phyloP scores from a whole-genome alignment of 2,329 filamentous ascomycete species.

The Dendrostoma leiphaemia region DNA sequence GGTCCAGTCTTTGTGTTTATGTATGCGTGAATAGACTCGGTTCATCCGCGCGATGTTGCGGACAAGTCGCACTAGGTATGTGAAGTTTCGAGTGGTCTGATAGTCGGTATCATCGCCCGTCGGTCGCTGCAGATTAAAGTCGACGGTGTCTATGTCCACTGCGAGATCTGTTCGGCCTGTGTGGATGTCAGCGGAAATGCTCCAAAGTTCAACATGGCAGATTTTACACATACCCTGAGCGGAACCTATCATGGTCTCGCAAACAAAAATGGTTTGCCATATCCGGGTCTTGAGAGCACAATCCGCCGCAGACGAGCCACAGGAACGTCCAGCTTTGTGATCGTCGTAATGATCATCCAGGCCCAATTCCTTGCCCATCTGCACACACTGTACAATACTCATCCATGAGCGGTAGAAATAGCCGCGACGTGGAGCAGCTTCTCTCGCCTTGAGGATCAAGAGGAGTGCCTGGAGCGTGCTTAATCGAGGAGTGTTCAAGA shows the following conservation, averaged over 20 bases:
- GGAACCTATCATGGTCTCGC: conserved; percentile 89
- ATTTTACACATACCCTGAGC: conserved; percentile 68
- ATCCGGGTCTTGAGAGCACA: conserved; percentile 82
- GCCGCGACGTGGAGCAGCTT: conserved; percentile 86
- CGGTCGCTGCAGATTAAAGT: conserved; percentile 66
- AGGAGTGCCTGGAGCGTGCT: conserved; percentile 90
- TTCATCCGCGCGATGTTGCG: conserved; percentile 78
- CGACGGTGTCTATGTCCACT: conserved; percentile 72
- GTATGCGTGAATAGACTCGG: conserved; percentile 69
- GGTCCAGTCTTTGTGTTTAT: conserved; percentile 77
- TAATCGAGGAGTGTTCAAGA: conserved; percentile 86
- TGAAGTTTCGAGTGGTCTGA: conserved; percentile 78
- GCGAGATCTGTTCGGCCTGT: conserved; percentile 75
- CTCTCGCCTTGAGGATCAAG: conserved; percentile 84
- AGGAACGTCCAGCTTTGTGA: conserved; percentile 70
- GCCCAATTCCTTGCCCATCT: conserved; percentile 90
- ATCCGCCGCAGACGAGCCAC: conserved; percentile 67
- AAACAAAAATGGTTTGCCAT: conserved; percentile 84
- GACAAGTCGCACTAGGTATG: conserved; percentile 75
- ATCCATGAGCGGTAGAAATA: conserved; percentile 99
- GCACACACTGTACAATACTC: conserved; percentile 85
- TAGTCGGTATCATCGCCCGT: conserved; percentile 74
- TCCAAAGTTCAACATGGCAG: neutral
- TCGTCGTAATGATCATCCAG: conserved; percentile 82
- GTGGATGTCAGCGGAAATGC: conserved; percentile 7